Conservation (phyloP, 2,329 filamentous ascomycete species). For the Fonsecaea erecta region DNA sequence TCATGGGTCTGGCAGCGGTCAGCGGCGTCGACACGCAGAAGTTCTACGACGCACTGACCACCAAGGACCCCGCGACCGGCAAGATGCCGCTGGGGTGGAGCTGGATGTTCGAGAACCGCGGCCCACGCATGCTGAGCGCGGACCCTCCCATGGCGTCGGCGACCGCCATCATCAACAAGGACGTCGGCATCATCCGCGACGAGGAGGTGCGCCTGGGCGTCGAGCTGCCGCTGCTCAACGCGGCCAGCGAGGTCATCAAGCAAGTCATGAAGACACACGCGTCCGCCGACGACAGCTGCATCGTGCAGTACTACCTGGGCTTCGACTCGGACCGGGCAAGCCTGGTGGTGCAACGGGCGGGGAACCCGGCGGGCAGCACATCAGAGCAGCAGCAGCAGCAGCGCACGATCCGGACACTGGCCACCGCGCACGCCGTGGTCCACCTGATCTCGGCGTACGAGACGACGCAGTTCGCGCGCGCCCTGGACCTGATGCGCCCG, state of each 20-base stretch:
- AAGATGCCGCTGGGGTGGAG: slow-evolving; percentile 54
- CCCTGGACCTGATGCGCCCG: slow-evolving; percentile 32
- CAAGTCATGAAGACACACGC: slow-evolving; percentile 36
- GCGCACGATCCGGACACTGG: slow-evolving; percentile 24
- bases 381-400: slow-evolving; percentile 15
- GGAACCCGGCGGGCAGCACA: slow-evolving; percentile 19
- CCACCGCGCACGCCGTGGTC: slow-evolving; percentile 33
- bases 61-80: slow-evolving; percentile 37
- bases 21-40: slow-evolving; percentile 58
- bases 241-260: slow-evolving; percentile 30
- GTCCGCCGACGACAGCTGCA: slow-evolving; percentile 35
- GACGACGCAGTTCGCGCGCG: slow-evolving; percentile 35
- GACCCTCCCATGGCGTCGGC: slow-evolving; percentile 63
- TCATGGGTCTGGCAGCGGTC: slow-evolving; percentile 62
- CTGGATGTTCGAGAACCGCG: slow-evolving; percentile 67
- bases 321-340: slow-evolving; percentile 29
- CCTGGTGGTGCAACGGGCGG: slow-evolving; percentile 30
- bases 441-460: slow-evolving; percentile 35
- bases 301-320: slow-evolving; percentile 36
- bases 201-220: slow-evolving; percentile 33
- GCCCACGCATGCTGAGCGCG: slow-evolving; percentile 59
- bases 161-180: slow-evolving; percentile 65
- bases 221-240: slow-evolving; percentile 36
- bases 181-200: slow-evolving; percentile 45
- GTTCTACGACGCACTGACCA: slow-evolving; percentile 50